Evolutionary conservation across 2,329 filamentous ascomycete genomes (phyloP), one percentile per base, ranked within the genome.

Genomic region (Aureobasidium zeae): DNA sequence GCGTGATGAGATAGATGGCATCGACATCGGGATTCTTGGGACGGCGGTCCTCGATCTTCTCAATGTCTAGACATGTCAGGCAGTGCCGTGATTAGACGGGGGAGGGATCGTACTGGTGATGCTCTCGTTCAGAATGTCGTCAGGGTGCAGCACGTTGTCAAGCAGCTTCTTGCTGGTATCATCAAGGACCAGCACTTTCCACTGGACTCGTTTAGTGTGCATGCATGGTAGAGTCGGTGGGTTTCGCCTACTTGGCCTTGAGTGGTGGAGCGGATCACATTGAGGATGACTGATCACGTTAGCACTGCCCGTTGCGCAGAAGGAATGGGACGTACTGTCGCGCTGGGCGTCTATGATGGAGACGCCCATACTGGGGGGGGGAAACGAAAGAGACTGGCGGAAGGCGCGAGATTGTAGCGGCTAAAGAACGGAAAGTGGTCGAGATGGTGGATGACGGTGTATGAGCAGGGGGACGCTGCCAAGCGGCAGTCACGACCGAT

Each of bases 71-170:
- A 34, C 50, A 45, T 50, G 57, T 65, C 55, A 64, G 59, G 48
- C n/a, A 20, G 31, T 5, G 26, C 35, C 36, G 8, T 26, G 32
- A 30, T 31, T 48, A 24, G 20, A 20, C 22, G 32, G 11, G 32
- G 44, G 44, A 22, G 36, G 21, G 55, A n/a, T n/a, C 81, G 61
- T 74, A 94, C 88, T 94, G 53, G 88, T 89, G 64, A 98, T 85
- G 62, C 94, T 94, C 66, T 87, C 79, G 62, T 94, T 93, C 66
- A 98, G 81, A 53, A 98, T 93, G 58, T 95, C 86, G 76, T 98
- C 89, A 70, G 95, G 84, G 57, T 86, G 89, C 61, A 89, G 77
- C 34, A 86, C 83, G 71, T 89, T 94, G 66, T 94, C 82, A 55
- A 98, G 74, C 55, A 98, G 76, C 63, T 83, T 88, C 62, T 81